Conservation (phyloP, 2,329 filamentous ascomycete species). For the Alternaria brassicae region DNA sequence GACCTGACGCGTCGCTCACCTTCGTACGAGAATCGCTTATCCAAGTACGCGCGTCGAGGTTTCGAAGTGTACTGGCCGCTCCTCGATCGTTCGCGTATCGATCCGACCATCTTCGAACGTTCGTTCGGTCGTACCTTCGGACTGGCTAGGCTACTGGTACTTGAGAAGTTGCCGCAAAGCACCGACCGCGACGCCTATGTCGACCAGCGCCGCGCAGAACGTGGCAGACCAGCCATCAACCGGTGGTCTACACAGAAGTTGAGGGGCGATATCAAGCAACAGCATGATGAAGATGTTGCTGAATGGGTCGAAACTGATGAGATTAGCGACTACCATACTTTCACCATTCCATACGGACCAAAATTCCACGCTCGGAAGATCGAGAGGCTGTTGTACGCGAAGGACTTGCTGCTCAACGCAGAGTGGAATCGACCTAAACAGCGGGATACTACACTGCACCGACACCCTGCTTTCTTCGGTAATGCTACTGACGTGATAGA, state of each 20-base stretch:
- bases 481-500: constrained; percentile 72
- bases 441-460: constrained; percentile 77
- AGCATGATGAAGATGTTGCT: constrained; percentile 79
- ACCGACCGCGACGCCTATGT: constrained; percentile 74
- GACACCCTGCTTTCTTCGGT: constrained; percentile 87
- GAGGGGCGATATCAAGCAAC: constrained; percentile 76
- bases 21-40: constrained; percentile 85
- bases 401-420: constrained; percentile 79
- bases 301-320: constrained; percentile 83
- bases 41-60: constrained; percentile 80
- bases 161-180: constrained; percentile 77
- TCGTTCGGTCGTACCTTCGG: constrained; percentile 78
- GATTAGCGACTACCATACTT: constrained; percentile 75
- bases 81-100: constrained; percentile 75
- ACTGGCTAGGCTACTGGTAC: constrained; percentile 77
- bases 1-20: constrained; percentile 81
- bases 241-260: constrained; percentile 54
- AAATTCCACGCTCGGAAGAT: constrained; percentile 69
- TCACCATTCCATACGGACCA: constrained; percentile 70
- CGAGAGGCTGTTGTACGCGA: constrained; percentile 81
- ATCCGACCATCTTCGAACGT: constrained; percentile 86
- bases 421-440: constrained; percentile 84
- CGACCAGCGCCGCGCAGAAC: constrained; percentile 72
- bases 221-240: constrained; percentile 69
- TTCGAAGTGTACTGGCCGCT: constrained; percentile 84